Percentiles rank a stretch among this genome's conserved stretches.
Evolutionary conservation across 306 rosid genomes (phyloP).

Genomic region (Vigna radiata): DNA sequence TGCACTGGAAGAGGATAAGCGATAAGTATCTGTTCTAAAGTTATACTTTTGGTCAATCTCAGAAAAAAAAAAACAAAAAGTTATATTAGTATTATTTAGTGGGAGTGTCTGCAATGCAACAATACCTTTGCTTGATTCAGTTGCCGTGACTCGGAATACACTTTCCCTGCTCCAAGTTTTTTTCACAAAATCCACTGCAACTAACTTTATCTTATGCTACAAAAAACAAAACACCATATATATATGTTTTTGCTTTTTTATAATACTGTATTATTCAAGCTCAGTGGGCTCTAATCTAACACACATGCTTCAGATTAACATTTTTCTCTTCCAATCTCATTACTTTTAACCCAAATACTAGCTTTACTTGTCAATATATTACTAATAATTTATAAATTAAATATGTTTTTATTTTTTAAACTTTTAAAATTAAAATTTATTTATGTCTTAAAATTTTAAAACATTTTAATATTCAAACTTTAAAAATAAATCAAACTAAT

Average conservation of each 20-base stretch:
- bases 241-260: neutral
- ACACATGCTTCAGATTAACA: neutral
- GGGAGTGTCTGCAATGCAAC: slow-evolving; percentile 17
- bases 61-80: slow-evolving; percentile 25
- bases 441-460: too few relatives aligned
- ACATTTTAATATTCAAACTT: too few relatives aligned
- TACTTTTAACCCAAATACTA: neutral
- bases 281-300: too few relatives aligned
- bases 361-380: neutral
- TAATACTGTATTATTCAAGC: neutral
- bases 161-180: slow-evolving; percentile 27
- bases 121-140: slow-evolving; percentile 27
- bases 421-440: too few relatives aligned
- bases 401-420: too few relatives aligned
- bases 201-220: neutral
- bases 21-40: slow-evolving; percentile 40
- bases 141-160: slow-evolving; percentile 48
- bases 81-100: slow-evolving; percentile 33
- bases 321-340: neutral
- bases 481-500: too few relatives aligned
- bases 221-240: neutral
- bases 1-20: slow-evolving; percentile 30
- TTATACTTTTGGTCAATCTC: slow-evolving; percentile 34
- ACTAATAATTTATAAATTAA: neutral
- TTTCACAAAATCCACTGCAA: neutral